Base-by-base conservation (phyloP, 2,329 filamentous ascomycete genomes). In the Hysterium pulicare region DNA sequence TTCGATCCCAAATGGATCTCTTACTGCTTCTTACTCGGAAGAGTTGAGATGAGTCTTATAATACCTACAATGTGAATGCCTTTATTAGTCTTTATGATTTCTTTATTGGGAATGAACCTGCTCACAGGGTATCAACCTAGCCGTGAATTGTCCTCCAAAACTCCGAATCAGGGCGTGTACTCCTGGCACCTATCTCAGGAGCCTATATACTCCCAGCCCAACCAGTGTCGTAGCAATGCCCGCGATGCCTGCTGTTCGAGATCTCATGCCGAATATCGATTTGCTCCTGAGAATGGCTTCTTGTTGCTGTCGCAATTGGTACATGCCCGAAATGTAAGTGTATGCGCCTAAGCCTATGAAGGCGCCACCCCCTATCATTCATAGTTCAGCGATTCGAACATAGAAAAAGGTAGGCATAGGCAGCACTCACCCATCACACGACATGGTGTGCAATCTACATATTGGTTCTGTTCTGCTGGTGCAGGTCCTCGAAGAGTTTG, bases 371-470 rank as follows among this genome's bases (percentile, higher is more conserved):
- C 72, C 72, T 74, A 44, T 5, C 13, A 32, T 16, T 4, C 10
- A 36, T n/a, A 34, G 10, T 44, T 38, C n/a, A 2, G 19, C n/a
- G 15, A 24, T 4, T 40, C 11, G 8, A 15, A 5, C 15, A 26
- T 5, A 26, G 9, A 28, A 36, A 17, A 15, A 13, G 13, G 5
- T 22, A 11, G 5, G 5, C 4, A 34, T 33, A 17, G 33, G 28
- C 7, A 17, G 17, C 15, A 40, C 53, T 21, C 69, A 88, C 87
- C 87, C 40, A 88, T 74, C 22, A 89, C 66, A 58, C 79, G 79
- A 70, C 87, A 93, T 24, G 83, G 72, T 31, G 81, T 70, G 64
- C 87, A 91, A 67, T 91, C 78, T 49, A n/a, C n/a, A n/a, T n/a
- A n/a, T n/a, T n/a, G n/a, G n/a, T n/a, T n/a, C n/a, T n/a, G n/a